Base-by-base conservation (phyloP, 345 rosid genomes). In the Ceriops decandra region DNA sequence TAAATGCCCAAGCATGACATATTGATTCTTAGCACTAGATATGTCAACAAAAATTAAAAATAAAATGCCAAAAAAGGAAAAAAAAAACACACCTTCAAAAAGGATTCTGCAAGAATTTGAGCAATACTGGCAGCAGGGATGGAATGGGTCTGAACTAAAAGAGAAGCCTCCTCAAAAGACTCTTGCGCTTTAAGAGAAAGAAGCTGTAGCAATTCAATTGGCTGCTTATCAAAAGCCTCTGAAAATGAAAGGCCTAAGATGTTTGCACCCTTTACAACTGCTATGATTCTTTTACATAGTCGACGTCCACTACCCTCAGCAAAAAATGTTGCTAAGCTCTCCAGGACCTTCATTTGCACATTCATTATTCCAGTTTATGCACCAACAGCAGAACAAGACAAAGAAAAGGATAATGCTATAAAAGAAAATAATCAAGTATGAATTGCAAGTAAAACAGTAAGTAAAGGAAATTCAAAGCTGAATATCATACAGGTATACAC, bases 121-220 rank as follows among this genome's bases (percentile, higher is more conserved):
- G 99, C 97, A 71, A 91, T 82, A 76, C 85, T 84, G 72, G 96
- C 82, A 77, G 96, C 90, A 7, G 92, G 83, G 92, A 95, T 83
- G 67, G 88, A 80, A 81, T 91, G 93, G 46, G 92, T 88, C 72
- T 87, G 95, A 74, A 88, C 97, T 78, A 91, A 79, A 60, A 87
- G 87, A 72, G 77, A 69, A 63, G 99, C 98, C 82, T 90, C 98
- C 64, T 95, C 95, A 84, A 88, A 87, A 51, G 99, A 91, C 65
- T 95, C 99, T 71, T 91, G 99, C 69, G 98, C 99, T 85, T 95
- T 95, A 72, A 91, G 98, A 68, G 98, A 90, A 73, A 91, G 98
- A 72, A 95, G 86, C 74, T 90, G 95, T 16, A 91, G 87, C 80
- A 95, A 73, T 74, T 95, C 96, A 78, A 86, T 65, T 22, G 98